phyloP scores from a whole-genome alignment of 2,329 filamentous ascomycete species.

The Pezicula carpinea region DNA sequence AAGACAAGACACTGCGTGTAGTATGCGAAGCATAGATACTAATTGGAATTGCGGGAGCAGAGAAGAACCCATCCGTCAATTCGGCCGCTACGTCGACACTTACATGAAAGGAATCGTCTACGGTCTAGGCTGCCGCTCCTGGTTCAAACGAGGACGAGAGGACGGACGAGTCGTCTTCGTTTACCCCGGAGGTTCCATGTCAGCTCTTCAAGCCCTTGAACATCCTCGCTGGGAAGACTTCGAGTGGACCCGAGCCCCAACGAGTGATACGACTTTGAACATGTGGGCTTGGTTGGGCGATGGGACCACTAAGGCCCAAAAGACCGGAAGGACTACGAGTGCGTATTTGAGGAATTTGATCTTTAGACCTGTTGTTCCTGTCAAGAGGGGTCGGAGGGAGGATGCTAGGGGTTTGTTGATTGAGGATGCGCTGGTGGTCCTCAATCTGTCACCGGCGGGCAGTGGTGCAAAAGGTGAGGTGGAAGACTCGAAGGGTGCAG shows the following conservation, averaged over 20 bases:
- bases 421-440: too few species aligned
- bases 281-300: background rate
- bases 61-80: conserved; percentile 33
- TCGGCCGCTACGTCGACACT: conserved; percentile 39
- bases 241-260: background rate
- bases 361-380: too few species aligned
- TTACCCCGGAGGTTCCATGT: background rate
- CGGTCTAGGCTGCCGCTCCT: conserved; percentile 30
- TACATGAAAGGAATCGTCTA: conserved; percentile 30
- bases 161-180: background rate
- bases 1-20: too few species aligned
- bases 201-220: conserved; percentile 34
- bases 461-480: too few species aligned
- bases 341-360: too few species aligned
- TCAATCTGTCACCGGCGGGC: too few species aligned
- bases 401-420: too few species aligned
- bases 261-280: background rate
- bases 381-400: too few species aligned
- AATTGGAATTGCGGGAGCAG: too few species aligned
- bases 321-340: too few species aligned
- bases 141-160: background rate
- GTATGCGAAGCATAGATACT: too few species aligned
- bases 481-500: too few species aligned
- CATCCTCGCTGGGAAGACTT: conserved; percentile 50
- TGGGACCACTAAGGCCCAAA: background rate